Evolutionary conservation across 176 grass and related monocot genomes (phyloP), one percentile per base, ranked within the genome.

Genomic region (Bolboschoenus planiculmis): DNA sequence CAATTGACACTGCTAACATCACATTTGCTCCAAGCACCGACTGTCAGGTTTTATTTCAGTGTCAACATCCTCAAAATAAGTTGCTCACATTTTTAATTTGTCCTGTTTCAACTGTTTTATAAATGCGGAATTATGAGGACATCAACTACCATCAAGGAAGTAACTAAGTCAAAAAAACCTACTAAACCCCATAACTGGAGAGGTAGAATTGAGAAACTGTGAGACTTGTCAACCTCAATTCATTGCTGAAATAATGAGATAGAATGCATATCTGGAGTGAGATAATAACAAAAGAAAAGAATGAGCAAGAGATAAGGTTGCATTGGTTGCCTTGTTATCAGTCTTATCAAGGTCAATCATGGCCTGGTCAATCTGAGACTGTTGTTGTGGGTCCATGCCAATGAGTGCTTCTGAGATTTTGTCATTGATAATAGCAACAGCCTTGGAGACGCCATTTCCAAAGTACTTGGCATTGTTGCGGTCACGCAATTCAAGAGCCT

Each of bases 261-360:
- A 84, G 71, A 33, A 61, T 46, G 1, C 43, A 91, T 74, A 90
- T 84, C 24, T 78, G 20, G 50, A 79, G 24, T 6, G 46, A 59
- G 85, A 73, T 70, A 88, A 55, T 2, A 40, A 18, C 1, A 79
- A 48, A 48, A 31, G 35, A 46, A 55, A 20, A 76, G 0, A 79
- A 57, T 10, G 15, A 67, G 60, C 4, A 89, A 16, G 33, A 42
- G 34, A 46, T n/a, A 43, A n/a, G 31, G 40, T 82, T 61, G 47
- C n/a, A 11, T 48, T 48, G 39, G 64, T 66, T 80, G 82, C 96
- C 90, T 93, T 99, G 86, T 95, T 92, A 67, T 87, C 90, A 23
- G 88, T 90, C 82, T 95, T 99, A 89, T 99, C 92, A 87, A 99
- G 82, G 85, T 95, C 96, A 81, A 99, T 99, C 87, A 99, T 91